These are phyloP conservation scores for Phyllosticta citriasiana DNA, from an alignment of 2,329 filamentous ascomycete species.

Conservation along the genomic window DNA sequence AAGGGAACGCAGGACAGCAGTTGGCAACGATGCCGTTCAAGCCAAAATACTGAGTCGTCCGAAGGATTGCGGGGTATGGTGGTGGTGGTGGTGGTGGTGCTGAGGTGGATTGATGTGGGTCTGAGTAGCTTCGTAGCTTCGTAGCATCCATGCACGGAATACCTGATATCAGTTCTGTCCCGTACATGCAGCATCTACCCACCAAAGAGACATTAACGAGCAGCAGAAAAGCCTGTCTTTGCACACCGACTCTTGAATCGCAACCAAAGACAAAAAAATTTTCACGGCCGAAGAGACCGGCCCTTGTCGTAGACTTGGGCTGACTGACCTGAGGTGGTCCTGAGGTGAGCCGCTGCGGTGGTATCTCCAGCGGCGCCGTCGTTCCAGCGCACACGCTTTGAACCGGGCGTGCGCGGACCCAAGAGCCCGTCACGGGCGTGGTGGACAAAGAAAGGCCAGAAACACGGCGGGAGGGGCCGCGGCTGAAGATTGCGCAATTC, in stretches of 20 bases:
- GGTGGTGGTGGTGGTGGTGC: neutral
- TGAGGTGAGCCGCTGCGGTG: neutral
- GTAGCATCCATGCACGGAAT: neutral
- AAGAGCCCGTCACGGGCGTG: neutral
- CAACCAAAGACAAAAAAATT: neutral
- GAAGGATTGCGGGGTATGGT: neutral
- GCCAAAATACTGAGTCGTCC: constrained; percentile 30
- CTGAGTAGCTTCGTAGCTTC: neutral
- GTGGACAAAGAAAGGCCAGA: neutral
- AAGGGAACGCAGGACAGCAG: constrained; percentile 33
- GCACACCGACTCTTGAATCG: neutral
- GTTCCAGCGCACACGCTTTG: neutral
- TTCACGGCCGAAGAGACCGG: neutral
- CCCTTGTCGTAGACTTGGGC: neutral
- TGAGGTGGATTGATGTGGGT: neutral
- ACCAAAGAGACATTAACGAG: no score
- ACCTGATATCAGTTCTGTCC: neutral
- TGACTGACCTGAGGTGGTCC: neutral
- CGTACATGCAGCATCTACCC: neutral
- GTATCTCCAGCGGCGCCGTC: neutral
- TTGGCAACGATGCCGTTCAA: constrained; percentile 39
- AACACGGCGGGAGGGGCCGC: neutral
- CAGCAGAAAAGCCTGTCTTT: neutral
- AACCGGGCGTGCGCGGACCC: neutral
- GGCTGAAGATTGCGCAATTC: neutral